Percentiles rank a stretch among this genome's conserved stretches.
Evolutionary conservation across 352 stramenopile genomes (phyloP).

Genomic region (Bremia lactucae): DNA sequence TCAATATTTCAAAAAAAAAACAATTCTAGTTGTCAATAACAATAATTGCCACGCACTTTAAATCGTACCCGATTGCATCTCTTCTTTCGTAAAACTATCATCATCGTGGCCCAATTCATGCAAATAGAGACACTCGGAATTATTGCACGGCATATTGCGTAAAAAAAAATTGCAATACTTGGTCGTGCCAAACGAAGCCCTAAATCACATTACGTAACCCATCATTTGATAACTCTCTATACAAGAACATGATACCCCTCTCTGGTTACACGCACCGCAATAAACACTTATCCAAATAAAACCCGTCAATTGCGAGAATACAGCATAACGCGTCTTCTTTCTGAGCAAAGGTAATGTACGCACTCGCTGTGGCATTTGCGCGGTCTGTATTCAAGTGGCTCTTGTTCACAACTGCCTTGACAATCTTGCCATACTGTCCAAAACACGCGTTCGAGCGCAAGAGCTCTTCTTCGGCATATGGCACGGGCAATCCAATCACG

Average conservation of each 20-base stretch:
- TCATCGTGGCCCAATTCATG: conserved; percentile 88
- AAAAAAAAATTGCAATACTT: conserved; percentile 96
- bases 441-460: conserved; percentile 85
- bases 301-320: conserved; percentile 89
- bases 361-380: conserved; percentile 70
- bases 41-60: background rate
- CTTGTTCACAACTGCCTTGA: conserved; percentile 90
- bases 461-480: conserved; percentile 74
- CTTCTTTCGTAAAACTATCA: conserved; percentile 92
- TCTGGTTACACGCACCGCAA: conserved; percentile 30
- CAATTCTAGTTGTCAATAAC: background rate
- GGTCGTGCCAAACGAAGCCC: conserved; percentile 89
- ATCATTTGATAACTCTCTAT: no score
- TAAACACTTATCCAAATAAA: conserved; percentile 71
- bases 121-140: conserved; percentile 91
- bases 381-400: conserved; percentile 56
- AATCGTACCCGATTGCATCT: conserved; percentile 77
- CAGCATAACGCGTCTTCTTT: conserved; percentile 86
- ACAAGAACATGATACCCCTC: no score
- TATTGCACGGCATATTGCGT: conserved; percentile 85
- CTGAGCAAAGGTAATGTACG: conserved; percentile 90
- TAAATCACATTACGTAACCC: no score
- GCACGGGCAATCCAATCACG: conserved; percentile 84
- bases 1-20: conserved; percentile 2
- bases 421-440: conserved; percentile 89